Evolutionary conservation across 345 rosid species (phyloP), one percentile per base, ranked within the genome.

Genomic region (Chamaenerion angustifolium): DNA sequence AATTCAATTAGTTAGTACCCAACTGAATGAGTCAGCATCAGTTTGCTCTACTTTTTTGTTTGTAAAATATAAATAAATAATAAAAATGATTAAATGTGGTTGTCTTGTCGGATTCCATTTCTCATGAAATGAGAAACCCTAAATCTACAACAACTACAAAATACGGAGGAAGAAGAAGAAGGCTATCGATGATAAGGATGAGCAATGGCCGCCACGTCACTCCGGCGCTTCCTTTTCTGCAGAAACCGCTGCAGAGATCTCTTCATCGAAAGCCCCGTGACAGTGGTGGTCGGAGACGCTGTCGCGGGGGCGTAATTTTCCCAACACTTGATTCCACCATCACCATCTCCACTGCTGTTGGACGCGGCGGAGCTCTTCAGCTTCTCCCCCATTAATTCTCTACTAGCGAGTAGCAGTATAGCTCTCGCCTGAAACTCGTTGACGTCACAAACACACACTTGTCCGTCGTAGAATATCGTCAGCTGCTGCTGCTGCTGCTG

Each of bases 391-490:
- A 43, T 59, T 61, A 5, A 46, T 48, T 58, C 70, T 52, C 23
- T 43, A 8, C 51, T 49, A 1, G 77, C 77, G 7, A 65, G 54
- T 54, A 58, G 8, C 7, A 71, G 45, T 17, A 71, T 68, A 2
- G 61, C 54, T 52, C 64, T 68, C 16, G 70, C 76, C 67, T 79
- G 80, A 8, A 65, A 18, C 25, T 77, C 76, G 7, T 73, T 70
- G 42, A 63, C 87, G 54, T 77, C 68, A 21, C 54, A 70, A 17
- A 72, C 79, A 21, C 70, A 66, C 15, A 77, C 63, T 17, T 17
- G 64, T 25, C 83, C 83, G 8, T 57, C 61, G 65, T 72, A 80
- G 68, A 76, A 70, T 44, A 77, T 74, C 0, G 80, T 77, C 15
- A 75, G 44, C 62, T 65, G 66, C 51, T 68, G 69, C 25, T 65